Base-by-base conservation (phyloP, 1,284 basidiomycete genomes). In the Dichomitus squalens region DNA sequence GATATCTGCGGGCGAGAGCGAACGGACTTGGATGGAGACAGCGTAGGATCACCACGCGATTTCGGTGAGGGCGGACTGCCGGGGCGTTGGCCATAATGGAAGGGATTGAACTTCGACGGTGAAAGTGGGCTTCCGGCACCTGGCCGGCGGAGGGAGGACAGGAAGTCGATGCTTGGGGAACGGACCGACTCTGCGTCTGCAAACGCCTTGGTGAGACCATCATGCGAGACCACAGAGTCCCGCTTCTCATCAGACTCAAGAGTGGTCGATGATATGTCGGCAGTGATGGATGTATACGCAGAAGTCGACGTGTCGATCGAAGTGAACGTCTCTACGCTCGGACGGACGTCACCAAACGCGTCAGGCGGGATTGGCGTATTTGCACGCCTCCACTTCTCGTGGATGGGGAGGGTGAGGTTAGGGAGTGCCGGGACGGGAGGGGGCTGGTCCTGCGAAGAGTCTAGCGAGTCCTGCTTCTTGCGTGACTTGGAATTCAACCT, bases 341-440 rank as follows among this genome's bases (percentile, higher is more conserved):
- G 63, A 3, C 57, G 63, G 12, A 66, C 48, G 33, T 35, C 44
- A 16, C 47, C 29, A 20, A 27, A 16, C 18, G 18, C 33, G 2
- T 41, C 40, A 6, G 59, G 55, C 16, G 62, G 63, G 11, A 61
- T 38, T 23, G 69, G 63, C 7, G 62, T 64, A 7, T 56, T 60
- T 33, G 65, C 63, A 14, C 69, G 81, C 7, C 77, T 77, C 65
- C 81, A 86, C 57, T 71, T 70, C n/a, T 75, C 79, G 3, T 82
- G 81, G 56, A 84, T 84, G 20, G 83, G 83, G 11, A 82, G 73
- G 4, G 71, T 64, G 9, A 79, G 64, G 1, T 69, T 54, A 52
- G 71, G 67, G 33, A 72, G 62, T 1, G 68, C 64, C 2, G 76
- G 72, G 18, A 74, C 64, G 18, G 75, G 72, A 2, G 78, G 76